phyloP scores from a whole-genome alignment of 2,329 filamentous ascomycete species.

The Xylaria sp. region DNA sequence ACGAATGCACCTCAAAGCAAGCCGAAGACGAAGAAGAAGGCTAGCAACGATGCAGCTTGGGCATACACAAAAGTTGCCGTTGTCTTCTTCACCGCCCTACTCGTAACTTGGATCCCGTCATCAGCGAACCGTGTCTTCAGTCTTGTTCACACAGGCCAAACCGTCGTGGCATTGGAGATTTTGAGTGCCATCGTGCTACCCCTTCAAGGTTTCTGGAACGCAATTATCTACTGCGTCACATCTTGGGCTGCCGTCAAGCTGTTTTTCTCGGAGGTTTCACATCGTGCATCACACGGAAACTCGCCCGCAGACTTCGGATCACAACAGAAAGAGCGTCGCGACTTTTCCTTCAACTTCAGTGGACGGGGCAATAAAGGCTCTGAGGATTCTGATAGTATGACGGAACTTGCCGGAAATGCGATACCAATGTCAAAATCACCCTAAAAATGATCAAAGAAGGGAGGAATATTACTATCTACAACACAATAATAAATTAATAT shows the following conservation, averaged over 20 bases:
- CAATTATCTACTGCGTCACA: constrained; percentile 74
- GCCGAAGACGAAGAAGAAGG: constrained; percentile 40
- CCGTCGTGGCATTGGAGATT: constrained; percentile 67
- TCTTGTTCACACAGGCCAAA: constrained; percentile 60
- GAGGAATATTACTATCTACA: too few relatives aligned
- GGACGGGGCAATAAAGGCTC: constrained; percentile 42
- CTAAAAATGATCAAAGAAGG: not conserved
- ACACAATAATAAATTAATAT: not conserved
- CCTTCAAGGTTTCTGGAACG: constrained; percentile 85
- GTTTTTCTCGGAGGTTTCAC: constrained; percentile 48
- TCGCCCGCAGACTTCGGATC: constrained; percentile 27
- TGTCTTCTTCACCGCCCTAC: constrained; percentile 72
- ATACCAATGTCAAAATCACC: constrained; percentile 44
- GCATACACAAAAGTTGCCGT: constrained; percentile 73
- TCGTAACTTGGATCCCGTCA: constrained; percentile 79
- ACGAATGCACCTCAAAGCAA: constrained; percentile 23
- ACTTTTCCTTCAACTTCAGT: constrained; percentile 43
- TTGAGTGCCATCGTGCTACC: constrained; percentile 77
- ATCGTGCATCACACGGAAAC: constrained; percentile 32
- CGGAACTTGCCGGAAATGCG: constrained; percentile 50
- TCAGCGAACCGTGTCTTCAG: constrained; percentile 78
- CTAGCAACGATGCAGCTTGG: constrained; percentile 67
- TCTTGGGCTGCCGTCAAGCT: constrained; percentile 68
- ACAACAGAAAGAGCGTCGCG: constrained; percentile 27
- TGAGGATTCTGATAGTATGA: constrained; percentile 58